These are phyloP conservation scores for Exophiala calicioides DNA, from an alignment of 2,329 filamentous ascomycete genomes.

Conservation along the genomic window DNA sequence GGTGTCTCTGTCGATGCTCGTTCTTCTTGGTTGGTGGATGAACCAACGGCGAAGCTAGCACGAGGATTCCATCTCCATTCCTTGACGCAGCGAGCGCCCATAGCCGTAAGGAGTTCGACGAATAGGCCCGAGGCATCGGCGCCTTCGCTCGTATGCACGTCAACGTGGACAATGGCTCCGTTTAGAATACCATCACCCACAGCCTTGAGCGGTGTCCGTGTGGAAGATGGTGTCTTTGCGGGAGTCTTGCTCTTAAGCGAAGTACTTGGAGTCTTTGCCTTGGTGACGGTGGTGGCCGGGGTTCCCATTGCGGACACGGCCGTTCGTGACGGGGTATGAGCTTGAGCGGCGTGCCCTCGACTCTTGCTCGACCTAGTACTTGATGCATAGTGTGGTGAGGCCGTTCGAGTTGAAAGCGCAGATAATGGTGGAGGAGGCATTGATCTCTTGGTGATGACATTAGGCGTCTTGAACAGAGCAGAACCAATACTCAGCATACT, in stretches of 20 bases:
- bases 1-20: constrained; percentile 32
- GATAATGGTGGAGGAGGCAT: constrained; percentile 13
- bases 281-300: constrained; percentile 14
- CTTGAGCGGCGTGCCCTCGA: constrained; percentile 4
- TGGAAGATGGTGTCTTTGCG: constrained; percentile 10
- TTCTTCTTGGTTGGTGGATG: constrained; percentile 36
- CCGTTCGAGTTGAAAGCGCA: constrained; percentile 3
- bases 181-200: constrained; percentile 52
- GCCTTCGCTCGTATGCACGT: constrained; percentile 80
- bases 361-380: constrained; percentile 23
- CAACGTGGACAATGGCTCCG: constrained; percentile 77
- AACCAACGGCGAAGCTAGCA: constrained; percentile 36
- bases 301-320: constrained; percentile 9
- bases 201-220: constrained; percentile 26
- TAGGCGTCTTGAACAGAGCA: constrained; percentile 24
- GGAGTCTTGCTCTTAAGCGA: constrained; percentile 17
- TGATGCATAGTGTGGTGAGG: constrained; percentile 21
- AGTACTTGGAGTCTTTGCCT: constrained; percentile 7
- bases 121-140: constrained; percentile 80
- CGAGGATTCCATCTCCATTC: constrained; percentile 73
- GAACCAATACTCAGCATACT: constrained; percentile 24
- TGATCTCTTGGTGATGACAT: constrained; percentile 7
- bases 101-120: constrained; percentile 72
- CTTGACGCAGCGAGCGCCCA: constrained; percentile 79
- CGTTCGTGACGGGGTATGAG: constrained; percentile 10